Base-by-base conservation (phyloP, 768 basidiomycete genomes). In the Floccularia luteovirens region DNA sequence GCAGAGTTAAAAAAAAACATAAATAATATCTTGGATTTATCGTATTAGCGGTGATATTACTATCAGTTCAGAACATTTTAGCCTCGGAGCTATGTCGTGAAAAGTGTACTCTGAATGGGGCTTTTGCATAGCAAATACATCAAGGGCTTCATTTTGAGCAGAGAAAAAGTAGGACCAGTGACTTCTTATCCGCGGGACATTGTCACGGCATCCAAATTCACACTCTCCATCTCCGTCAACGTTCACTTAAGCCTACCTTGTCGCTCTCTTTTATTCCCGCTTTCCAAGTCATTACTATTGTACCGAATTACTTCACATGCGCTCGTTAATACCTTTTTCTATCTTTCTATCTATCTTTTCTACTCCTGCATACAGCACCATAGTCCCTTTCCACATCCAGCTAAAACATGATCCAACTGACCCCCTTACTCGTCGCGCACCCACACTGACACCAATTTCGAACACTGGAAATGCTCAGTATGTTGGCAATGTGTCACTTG, bases 381-480 rank as follows among this genome's bases (percentile, higher is more conserved):
- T 55, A 39, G 46, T 71, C 39, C 69, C 70, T 23, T 62, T 68
- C 36, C 51, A 66, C 35, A 57, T 67, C 46, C 62, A 52, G 33
- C 50, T 60, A 34, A 49, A 48, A 41, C 39, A 49, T 28, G 37
- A 42, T 31, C 41, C 51, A 22, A 24, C 51, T 5, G 45, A 50
- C 38, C 47, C 50, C 21, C 52, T 66, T 24, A 45, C 49, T 13
- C 61, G 64, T 39, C 54, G 64, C 38, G 46, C 48, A 28, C 27
- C 27, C 27, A 51, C 54, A 24, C 56, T 62, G 24, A 48, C 79
- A 3, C 63, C 75, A 12, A 60, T 87, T 20, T 61, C 61, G 19
- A 82, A 88, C 59, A 78, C 72, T 0, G 77, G 75, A 48, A 87
- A 89, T 62, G 68, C 77, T 0, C 77, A 85, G 51, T 89, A 89